Evolutionary conservation across 2,329 filamentous ascomycete species (phyloP), one percentile per base, ranked within the genome.

Genomic region (Alternaria solani): DNA sequence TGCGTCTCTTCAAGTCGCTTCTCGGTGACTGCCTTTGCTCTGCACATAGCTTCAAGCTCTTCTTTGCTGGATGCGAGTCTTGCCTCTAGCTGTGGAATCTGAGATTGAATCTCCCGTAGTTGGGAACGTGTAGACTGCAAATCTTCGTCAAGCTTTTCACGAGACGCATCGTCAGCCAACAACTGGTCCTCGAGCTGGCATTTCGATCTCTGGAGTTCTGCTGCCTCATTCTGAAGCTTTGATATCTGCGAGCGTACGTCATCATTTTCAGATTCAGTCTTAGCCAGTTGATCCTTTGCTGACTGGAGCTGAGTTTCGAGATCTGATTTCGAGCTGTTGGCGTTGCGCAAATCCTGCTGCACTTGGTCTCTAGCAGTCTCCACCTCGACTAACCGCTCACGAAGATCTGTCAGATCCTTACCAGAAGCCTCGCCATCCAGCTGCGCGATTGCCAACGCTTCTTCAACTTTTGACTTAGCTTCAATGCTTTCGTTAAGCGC

Each of bases 131-230:
- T 65, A 4, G 62, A 60, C n/a, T 54, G 47, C 9, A 72, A 39
- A 1, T 69, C 62, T 8, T 59, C 51, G 23, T 66, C 38, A 14
- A 74, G 66, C 25, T 65, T 56, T 41, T 42, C 48, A 30, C 68
- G 53, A 36, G 65, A 65, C 18, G 53, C 52, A 34, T 70, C 60
- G 6, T 70, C 44, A 3, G 54, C 51, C 7, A 51, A 42, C 6
- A 75, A 57, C 23, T 57, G 54, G n/a, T 69, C 58, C 26, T 72
- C 64, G 32, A 67, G 59, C 7, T 69, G 61, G 12, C 52, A 32
- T 51, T 73, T 76, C 12, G 66, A 65, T 6, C 63, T 57, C 53
- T 62, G 59, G 9, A 63, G 36, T 16, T 47, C 41, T 2, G 26
- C 42, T 9, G 69, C 52, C n/a, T 73, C 63, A 34, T 44, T 58